Evolutionary conservation across 116 monocot genomes (phyloP).

Genomic region (Phalaenopsis hybrid): DNA sequence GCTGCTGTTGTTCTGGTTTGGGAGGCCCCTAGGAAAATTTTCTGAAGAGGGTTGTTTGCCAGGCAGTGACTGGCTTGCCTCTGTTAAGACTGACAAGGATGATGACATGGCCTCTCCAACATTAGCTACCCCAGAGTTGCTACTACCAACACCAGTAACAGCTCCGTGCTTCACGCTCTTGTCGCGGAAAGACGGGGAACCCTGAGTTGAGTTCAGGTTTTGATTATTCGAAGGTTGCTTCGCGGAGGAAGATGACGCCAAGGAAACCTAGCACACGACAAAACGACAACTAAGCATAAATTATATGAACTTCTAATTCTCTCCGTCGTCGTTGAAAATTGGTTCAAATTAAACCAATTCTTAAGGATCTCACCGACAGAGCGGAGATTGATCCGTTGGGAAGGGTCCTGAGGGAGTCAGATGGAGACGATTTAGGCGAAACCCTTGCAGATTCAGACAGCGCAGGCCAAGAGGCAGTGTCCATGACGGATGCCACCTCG

Average conservation of each 20-base stretch:
- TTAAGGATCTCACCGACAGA: slow-evolving; percentile 19
- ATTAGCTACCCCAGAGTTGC: slow-evolving; percentile 5
- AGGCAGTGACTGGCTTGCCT: background rate
- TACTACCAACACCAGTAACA: slow-evolving; percentile 19
- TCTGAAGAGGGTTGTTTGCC: slow-evolving; percentile 1
- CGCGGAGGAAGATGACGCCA: background rate
- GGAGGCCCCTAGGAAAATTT: slow-evolving; percentile 9
- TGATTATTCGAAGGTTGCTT: slow-evolving; percentile 1
- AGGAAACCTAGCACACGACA: slow-evolving; percentile 5
- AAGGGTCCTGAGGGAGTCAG: slow-evolving; percentile 27
- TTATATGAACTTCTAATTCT: background rate
- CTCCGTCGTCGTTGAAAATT: background rate
- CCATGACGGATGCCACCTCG: slow-evolving; percentile 45
- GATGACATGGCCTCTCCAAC: background rate
- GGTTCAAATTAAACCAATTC: background rate
- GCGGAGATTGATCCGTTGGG: slow-evolving; percentile 36
- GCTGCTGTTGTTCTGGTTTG: slow-evolving; percentile 2
- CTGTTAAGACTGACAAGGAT: slow-evolving; percentile 3
- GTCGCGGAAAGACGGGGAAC: slow-evolving; percentile 6
- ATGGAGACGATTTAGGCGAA: slow-evolving; percentile 30
- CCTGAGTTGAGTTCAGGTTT: slow-evolving; percentile 15
- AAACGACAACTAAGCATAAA: background rate
- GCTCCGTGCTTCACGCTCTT: slow-evolving; percentile 5
- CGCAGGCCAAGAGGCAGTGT: slow-evolving; percentile 46
- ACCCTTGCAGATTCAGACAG: slow-evolving; percentile 44